Percentiles rank a stretch among this genome's conserved stretches.
These are phyloP conservation scores for Echeveria elegans DNA, from an alignment of 164 flowering plant species.

Conservation along the genomic window DNA sequence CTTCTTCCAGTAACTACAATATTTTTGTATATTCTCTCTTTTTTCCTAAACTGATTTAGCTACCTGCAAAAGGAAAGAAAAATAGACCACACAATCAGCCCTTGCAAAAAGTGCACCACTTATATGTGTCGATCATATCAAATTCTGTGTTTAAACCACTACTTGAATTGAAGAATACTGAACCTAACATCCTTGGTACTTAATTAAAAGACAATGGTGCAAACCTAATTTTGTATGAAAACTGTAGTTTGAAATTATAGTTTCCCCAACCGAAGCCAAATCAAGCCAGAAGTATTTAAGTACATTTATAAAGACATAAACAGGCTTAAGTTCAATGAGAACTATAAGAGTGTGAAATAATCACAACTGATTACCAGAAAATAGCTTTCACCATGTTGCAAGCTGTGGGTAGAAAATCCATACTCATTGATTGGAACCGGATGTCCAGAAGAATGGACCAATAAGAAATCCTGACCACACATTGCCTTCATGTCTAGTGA, in stretches of 20 bases:
- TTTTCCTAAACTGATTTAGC: neutral
- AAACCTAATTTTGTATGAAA: no score
- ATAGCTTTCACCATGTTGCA: slow-evolving; percentile 22
- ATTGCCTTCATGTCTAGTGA: slow-evolving; percentile 57
- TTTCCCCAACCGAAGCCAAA: no score
- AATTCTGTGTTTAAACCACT: no score
- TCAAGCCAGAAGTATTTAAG: no score
- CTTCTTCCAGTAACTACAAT: neutral
- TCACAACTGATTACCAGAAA: slow-evolving; percentile 69
- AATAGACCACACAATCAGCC: neutral
- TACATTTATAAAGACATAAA: no score
- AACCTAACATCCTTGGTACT: no score
- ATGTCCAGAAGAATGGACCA: slow-evolving; percentile 79
- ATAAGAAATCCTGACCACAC: slow-evolving; percentile 62
- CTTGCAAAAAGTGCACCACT: neutral
- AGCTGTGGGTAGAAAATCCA: neutral
- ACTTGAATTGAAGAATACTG: no score
- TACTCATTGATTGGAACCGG: slow-evolving; percentile 18
- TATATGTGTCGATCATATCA: no score
- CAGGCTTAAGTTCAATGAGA: neutral
- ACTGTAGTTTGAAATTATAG: no score
- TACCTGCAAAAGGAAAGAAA: neutral
- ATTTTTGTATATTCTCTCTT: neutral
- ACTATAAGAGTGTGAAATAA: neutral
- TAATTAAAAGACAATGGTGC: no score